phyloP scores from a whole-genome alignment of 495 filamentous ascomycete genomes.

The Patellaria atrata region DNA sequence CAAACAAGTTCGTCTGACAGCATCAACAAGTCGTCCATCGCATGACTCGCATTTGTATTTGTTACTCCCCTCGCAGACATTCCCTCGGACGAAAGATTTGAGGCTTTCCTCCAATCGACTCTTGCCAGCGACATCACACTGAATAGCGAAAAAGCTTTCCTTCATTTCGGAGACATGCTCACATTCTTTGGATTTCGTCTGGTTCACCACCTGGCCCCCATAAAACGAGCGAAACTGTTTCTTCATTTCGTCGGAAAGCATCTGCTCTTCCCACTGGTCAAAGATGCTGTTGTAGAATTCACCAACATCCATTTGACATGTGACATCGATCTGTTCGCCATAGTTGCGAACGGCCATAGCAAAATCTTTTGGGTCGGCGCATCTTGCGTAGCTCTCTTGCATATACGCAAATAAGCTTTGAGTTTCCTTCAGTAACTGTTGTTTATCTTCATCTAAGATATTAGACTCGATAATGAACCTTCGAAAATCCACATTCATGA shows the following conservation, averaged over 20 bases:
- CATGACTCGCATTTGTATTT: slow-evolving; percentile 95
- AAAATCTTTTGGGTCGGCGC: slow-evolving; percentile 55
- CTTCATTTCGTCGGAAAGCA: slow-evolving; percentile 51
- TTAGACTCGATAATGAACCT: slow-evolving; percentile 63
- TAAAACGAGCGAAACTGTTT: slow-evolving; percentile 71
- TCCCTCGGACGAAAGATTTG: slow-evolving; percentile 85
- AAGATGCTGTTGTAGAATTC: slow-evolving; percentile 93
- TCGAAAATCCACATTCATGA: slow-evolving; percentile 87
- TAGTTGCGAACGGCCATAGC: slow-evolving; percentile 67
- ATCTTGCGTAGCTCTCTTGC: slow-evolving; percentile 64
- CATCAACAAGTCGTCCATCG: slow-evolving; percentile 69
- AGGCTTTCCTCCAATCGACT: slow-evolving; percentile 69
- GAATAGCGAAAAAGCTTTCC: slow-evolving; percentile 89
- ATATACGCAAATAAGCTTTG: slow-evolving; percentile 71
- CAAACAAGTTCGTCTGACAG: slow-evolving; percentile 83
- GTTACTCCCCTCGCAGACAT: slow-evolving; percentile 96
- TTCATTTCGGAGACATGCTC: slow-evolving; percentile 78
- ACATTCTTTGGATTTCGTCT: slow-evolving; percentile 91
- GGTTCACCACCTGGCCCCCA: slow-evolving; percentile 82
- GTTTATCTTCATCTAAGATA: slow-evolving; percentile 34
- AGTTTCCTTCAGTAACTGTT: slow-evolving; percentile 59
- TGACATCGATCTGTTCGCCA: slow-evolving; percentile 72
- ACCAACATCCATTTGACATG: slow-evolving; percentile 92
- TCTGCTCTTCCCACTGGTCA: slow-evolving; percentile 78
- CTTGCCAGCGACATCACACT: slow-evolving; percentile 96